phyloP scores from a whole-genome alignment of 2,329 filamentous ascomycete genomes.

The Daldinia sp. region DNA sequence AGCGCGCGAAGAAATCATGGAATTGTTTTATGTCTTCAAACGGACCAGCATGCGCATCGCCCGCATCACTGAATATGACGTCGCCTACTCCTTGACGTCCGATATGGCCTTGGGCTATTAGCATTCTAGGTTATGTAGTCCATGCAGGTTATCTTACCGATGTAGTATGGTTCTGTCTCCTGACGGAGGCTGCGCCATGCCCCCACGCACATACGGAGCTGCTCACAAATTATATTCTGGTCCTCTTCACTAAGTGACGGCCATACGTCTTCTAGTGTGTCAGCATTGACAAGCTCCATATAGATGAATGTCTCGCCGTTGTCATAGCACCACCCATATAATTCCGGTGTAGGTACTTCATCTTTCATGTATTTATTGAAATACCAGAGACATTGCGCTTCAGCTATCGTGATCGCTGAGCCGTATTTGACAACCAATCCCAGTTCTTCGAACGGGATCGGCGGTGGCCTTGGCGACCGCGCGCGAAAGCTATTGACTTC shows the following conservation, averaged over 20 bases:
- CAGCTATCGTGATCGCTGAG: constrained; percentile 34
- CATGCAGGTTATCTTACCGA: constrained; percentile 22
- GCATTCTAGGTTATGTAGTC: constrained; percentile 2
- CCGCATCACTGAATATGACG: constrained; percentile 31
- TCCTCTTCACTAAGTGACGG: constrained; percentile 27
- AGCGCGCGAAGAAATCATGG: constrained; percentile 36
- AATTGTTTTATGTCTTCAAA: constrained; percentile 34
- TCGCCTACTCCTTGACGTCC: constrained; percentile 38
- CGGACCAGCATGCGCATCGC: constrained; percentile 28
- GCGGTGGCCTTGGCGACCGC: constrained; percentile 22
- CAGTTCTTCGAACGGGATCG: constrained; percentile 28
- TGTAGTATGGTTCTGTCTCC: constrained; percentile 29
- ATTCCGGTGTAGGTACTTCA: constrained; percentile 30
- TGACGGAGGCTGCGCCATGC: constrained; percentile 33
- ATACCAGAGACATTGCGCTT: constrained; percentile 37
- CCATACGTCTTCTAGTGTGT: constrained; percentile 35
- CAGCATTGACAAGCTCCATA: constrained; percentile 33
- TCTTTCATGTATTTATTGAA: constrained; percentile 35
- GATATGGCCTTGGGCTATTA: constrained; percentile 35
- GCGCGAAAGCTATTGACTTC: constrained; percentile 22
- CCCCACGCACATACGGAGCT: constrained; percentile 27
- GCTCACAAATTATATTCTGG: constrained; percentile 22
- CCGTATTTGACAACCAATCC: constrained; percentile 38
- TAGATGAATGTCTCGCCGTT: constrained; percentile 38
- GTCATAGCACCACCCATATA: constrained; percentile 33